Percentiles rank a stretch among this genome's conserved stretches.
Evolutionary conservation across 2,329 filamentous ascomycete genomes (phyloP).

Genomic region (Pseudocercospora ulei): DNA sequence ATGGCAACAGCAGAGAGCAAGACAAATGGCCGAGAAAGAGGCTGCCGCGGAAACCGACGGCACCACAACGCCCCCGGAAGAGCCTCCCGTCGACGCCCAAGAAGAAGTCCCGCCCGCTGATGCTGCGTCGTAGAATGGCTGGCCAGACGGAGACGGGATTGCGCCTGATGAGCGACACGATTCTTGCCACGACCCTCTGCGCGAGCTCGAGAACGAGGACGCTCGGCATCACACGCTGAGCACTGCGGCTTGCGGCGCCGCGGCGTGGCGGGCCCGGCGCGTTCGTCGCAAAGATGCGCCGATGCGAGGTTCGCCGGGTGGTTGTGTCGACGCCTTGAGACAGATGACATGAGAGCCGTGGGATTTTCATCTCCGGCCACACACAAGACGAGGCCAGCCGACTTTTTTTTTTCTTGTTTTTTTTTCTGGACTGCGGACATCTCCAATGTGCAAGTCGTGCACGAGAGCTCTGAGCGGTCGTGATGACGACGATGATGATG

Average conservation of each 20-base stretch:
- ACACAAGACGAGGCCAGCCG: too few species aligned
- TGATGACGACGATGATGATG: too few species aligned
- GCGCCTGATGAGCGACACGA: background rate
- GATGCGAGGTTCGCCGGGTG: too few species aligned
- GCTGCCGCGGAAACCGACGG: constrained; percentile 25
- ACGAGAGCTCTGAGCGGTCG: too few species aligned
- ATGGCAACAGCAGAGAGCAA: constrained; percentile 43
- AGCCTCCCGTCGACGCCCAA: constrained; percentile 14
- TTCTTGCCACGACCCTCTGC: constrained; percentile 1
- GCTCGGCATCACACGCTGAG: constrained; percentile 1
- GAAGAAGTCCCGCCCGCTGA: constrained; percentile 7
- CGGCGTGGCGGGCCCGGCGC: constrained; percentile 3
- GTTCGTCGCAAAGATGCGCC: constrained; percentile 5
- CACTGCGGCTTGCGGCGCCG: constrained; percentile 1
- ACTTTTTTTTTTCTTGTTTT: too few species aligned
- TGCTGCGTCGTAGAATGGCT: constrained; percentile 6
- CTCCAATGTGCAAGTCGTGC: too few species aligned
- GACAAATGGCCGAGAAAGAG: constrained; percentile 41
- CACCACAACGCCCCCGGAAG: constrained; percentile 23
- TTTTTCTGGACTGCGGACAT: too few species aligned
- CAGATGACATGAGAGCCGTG: too few species aligned
- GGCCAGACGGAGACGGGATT: background rate
- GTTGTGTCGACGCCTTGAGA: too few species aligned
- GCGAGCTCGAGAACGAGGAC: background rate
- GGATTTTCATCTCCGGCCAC: too few species aligned